phyloP scores from a whole-genome alignment of 345 rosid genomes.

The Rhodamnia argentea region DNA sequence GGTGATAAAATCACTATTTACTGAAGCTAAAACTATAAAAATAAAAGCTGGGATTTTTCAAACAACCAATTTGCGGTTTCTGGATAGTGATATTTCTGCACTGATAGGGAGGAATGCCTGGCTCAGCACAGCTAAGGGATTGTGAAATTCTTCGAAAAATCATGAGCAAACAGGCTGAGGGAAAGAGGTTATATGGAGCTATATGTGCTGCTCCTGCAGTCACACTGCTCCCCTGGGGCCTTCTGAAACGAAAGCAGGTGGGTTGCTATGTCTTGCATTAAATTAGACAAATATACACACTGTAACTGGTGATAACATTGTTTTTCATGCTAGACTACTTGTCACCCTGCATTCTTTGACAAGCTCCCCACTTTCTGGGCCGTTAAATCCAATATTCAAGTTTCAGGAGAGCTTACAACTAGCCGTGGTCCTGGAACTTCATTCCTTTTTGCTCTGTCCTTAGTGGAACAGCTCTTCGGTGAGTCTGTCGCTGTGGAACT shows the following conservation, averaged over 20 bases:
- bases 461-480: slow-evolving; percentile 78
- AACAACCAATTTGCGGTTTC: not conserved
- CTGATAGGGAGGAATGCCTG: slow-evolving; percentile 95
- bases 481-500: slow-evolving; percentile 53
- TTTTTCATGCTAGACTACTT: slow-evolving; percentile 61
- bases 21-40: not conserved
- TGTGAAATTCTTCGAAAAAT: slow-evolving; percentile 52
- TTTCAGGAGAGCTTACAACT: slow-evolving; percentile 86
- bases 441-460: slow-evolving; percentile 68
- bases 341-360: slow-evolving; percentile 84
- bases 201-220: slow-evolving; percentile 93
- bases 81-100: not conserved
- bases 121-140: slow-evolving; percentile 81
- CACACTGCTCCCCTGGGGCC: slow-evolving; percentile 96
- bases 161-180: slow-evolving; percentile 67
- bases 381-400: slow-evolving; percentile 73
- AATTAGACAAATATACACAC: slow-evolving; percentile 6
- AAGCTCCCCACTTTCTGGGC: slow-evolving; percentile 91
- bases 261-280: not conserved
- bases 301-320: slow-evolving; percentile 34
- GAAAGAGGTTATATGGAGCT: slow-evolving; percentile 70
- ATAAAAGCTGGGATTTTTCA: not conserved
- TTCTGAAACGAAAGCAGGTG: slow-evolving; percentile 68
- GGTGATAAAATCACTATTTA: not conserved
- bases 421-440: slow-evolving; percentile 96